Base-by-base conservation (phyloP, 2,329 filamentous ascomycete genomes). In the Anthostomella pinea region DNA sequence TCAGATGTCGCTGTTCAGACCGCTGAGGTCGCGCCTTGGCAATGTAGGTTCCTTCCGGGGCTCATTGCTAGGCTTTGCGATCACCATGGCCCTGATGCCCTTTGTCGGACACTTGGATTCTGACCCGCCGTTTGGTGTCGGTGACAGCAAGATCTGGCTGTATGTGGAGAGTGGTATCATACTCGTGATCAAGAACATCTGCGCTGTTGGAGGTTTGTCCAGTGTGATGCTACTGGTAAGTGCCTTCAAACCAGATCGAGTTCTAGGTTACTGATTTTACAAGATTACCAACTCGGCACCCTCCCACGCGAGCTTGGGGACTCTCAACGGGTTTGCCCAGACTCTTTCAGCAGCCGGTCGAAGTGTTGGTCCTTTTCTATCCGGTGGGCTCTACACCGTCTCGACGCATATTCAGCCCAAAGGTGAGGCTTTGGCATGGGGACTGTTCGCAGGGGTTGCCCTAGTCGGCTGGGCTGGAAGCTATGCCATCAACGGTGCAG, bases 281-380 rank as follows among this genome's bases (percentile, higher is more conserved):
- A 15, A 50, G 86, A 90, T 98, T 49, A 97, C 89, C 23, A 98
- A 98, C 54, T 94, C 87, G 1, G 87, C 89, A 0, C 87, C 89
- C 0, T 88, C 90, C 6, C 79, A 91, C 60, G 81, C 85, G 5
- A 89, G 87, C 1, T 75, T 98, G 0, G 93, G 93, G 3, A 89
- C 87, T 0, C 73, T 98, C 17, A 96, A 98, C 56, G 93, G 93
- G 8, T 76, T 97, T 20, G 93, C 93, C 0, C 93, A 98, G 63
- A 95, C 89, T 0, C 78, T 98, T 0, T 95, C 88, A 0, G 93
- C 93, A 0, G 87, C 87, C 0, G 93, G 93, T 7, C 81, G 93
- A 41, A 89, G 90, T 27, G 77, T 88, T 1, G 93, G 93, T 0
- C 93, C 93, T 0, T 90, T 97, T 48, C 69, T 95, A 1, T 93